A percentile compares a stretch with the other conserved stretches of the same genome.
phyloP scores from a whole-genome alignment of 73 alveolate genomes.

The Paramecium tetraurelia region DNA sequence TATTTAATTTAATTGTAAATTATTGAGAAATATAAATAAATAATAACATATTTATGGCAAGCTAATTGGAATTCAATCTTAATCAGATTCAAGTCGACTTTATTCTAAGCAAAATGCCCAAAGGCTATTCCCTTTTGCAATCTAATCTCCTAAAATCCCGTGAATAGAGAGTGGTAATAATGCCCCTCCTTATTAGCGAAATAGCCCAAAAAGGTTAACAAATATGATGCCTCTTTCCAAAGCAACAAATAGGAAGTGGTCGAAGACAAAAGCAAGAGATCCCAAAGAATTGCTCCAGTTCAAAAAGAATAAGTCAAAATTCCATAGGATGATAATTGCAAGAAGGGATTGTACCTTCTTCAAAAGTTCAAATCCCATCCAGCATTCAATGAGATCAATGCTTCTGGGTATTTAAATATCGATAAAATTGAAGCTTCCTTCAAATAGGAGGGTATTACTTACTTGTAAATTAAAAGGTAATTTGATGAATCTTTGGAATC shows the following conservation, averaged over 20 bases:
- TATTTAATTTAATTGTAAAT: not conserved
- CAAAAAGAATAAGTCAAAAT: not conserved
- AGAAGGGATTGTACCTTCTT: not conserved
- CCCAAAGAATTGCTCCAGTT: not conserved
- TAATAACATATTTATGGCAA: not conserved
- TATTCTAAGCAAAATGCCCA: not conserved
- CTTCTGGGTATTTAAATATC: not conserved
- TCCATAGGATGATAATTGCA: slow-evolving; percentile 9
- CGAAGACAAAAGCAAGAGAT: slow-evolving; percentile 14
- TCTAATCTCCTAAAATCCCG: not conserved
- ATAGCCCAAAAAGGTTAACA: not conserved
- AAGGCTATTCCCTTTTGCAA: not conserved
- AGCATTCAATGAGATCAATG: not conserved
- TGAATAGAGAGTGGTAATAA: slow-evolving; percentile 38
- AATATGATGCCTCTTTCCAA: slow-evolving; percentile 10
- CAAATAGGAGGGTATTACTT: slow-evolving; percentile 27
- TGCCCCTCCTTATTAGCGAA: not conserved
- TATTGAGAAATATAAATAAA: not conserved
- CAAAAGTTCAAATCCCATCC: not conserved
- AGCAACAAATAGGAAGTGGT: not conserved
- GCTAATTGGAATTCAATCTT: not conserved
- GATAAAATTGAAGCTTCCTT: slow-evolving; percentile 33
- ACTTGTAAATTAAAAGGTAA: slow-evolving; percentile 30
- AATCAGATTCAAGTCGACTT: not conserved
- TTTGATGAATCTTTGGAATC: not conserved